phyloP scores from a whole-genome alignment of 495 filamentous ascomycete species.

The Aspergillus coremiiformis region DNA sequence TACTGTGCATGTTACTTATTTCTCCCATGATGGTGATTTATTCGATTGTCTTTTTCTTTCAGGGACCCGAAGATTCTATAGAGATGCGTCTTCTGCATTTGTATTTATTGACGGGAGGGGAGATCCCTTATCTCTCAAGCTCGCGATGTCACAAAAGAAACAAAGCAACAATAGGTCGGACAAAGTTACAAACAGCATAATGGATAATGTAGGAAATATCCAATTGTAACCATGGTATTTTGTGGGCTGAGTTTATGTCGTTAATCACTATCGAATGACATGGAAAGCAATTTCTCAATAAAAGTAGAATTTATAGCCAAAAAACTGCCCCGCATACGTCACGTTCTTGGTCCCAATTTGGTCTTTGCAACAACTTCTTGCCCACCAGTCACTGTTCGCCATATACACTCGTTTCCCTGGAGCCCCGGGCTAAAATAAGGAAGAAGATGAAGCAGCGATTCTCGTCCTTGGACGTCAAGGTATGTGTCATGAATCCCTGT shows the following conservation, averaged over 20 bases:
- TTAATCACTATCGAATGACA: background rate
- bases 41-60: conserved; percentile 11
- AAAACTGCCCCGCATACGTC: conserved; percentile 44
- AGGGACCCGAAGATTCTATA: conserved; percentile 20
- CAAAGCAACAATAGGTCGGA: background rate
- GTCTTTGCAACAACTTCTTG: conserved; percentile 21
- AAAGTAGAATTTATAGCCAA: too few species aligned
- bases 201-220: background rate
- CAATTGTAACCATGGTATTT: background rate
- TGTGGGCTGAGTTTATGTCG: background rate
- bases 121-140: background rate
- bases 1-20: conserved; percentile 23
- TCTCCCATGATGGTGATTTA: conserved; percentile 13
- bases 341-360: conserved; percentile 24
- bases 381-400: background rate
- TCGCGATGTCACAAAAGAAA: background rate
- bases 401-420: background rate
- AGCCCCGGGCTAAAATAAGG: background rate
- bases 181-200: background rate
- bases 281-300: conserved; percentile 3
- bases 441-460: conserved; percentile 92
- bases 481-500: conserved; percentile 27
- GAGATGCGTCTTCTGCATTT: conserved; percentile 15
- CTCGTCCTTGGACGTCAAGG: conserved; percentile 87
- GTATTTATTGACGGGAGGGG: background rate